Conservation (phyloP, 352 stramenopile species). For the Thalassiosira hispida region DNA sequence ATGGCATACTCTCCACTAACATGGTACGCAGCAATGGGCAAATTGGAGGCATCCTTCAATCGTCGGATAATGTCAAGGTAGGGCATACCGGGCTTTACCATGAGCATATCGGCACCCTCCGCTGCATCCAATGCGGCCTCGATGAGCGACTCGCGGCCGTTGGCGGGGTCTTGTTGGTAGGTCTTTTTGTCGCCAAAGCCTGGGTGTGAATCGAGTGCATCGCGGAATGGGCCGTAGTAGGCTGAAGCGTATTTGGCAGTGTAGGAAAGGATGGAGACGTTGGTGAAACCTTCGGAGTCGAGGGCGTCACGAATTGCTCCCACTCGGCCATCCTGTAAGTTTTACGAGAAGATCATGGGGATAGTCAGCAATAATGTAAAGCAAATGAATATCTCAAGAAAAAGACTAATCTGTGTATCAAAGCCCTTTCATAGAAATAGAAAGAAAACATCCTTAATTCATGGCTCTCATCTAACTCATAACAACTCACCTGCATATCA, state of each 20-base stretch:
- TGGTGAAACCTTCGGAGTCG: slow-evolving; percentile 94
- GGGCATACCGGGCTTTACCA: slow-evolving; percentile 98
- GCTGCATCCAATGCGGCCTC: slow-evolving; percentile 87
- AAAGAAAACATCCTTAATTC: slow-evolving; percentile 4
- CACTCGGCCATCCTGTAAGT: slow-evolving; percentile 98
- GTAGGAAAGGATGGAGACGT: slow-evolving; percentile 99
- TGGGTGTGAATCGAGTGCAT: slow-evolving; percentile 96
- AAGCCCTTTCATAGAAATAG: slow-evolving; percentile 5
- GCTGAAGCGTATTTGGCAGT: slow-evolving; percentile 93
- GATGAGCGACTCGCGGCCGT: slow-evolving; percentile 88
- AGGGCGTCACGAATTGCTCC: slow-evolving; percentile 93
- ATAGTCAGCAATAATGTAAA: slow-evolving; percentile 19
- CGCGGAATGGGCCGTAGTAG: slow-evolving; percentile 87
- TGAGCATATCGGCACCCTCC: slow-evolving; percentile 98
- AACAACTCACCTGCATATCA: slow-evolving; percentile 83
- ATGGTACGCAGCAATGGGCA: slow-evolving; percentile 98
- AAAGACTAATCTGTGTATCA: no score
- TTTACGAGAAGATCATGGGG: no score
- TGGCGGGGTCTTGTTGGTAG: slow-evolving; percentile 95
- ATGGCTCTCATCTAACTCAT: no score
- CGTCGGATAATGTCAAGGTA: slow-evolving; percentile 97
- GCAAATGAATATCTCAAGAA: background rate
- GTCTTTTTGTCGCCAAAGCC: slow-evolving; percentile 95
- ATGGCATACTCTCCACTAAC: slow-evolving; percentile 99
- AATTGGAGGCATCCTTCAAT: slow-evolving; percentile 90